These are phyloP conservation scores for Sonneratia caseolaris DNA, from an alignment of 345 rosid genomes.

Conservation along the genomic window DNA sequence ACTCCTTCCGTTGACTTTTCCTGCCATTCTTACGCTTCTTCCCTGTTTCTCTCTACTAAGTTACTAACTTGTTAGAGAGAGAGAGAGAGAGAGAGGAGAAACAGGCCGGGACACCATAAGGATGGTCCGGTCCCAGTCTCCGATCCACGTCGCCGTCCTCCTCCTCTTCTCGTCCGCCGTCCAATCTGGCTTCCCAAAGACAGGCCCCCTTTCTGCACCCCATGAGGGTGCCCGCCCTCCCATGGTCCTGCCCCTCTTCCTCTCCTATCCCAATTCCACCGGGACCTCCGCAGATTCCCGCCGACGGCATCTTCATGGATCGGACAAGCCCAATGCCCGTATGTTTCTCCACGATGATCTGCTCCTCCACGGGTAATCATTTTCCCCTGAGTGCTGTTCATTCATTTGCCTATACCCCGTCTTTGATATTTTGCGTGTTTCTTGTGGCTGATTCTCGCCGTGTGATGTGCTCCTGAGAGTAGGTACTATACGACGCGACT, in stretches of 20 bases:
- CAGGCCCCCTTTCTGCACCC: slow-evolving; percentile 16
- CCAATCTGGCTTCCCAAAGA: slow-evolving; percentile 15
- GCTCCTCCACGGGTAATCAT: slow-evolving; percentile 58
- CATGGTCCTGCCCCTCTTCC: slow-evolving; percentile 70
- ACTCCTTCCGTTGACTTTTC: too few species aligned
- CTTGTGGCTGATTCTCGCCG: background rate
- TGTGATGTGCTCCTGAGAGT: background rate
- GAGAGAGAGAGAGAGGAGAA: too few species aligned
- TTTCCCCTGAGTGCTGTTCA: too few species aligned
- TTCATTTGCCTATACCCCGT: background rate
- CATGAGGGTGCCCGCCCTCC: slow-evolving; percentile 27
- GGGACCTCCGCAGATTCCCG: slow-evolving; percentile 16
- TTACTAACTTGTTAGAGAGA: too few species aligned
- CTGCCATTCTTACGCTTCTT: too few species aligned
- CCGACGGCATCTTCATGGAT: slow-evolving; percentile 51
- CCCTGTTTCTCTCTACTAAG: too few species aligned
- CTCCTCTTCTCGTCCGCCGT: slow-evolving; percentile 10
- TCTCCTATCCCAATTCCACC: slow-evolving; percentile 31
- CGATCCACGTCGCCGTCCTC: slow-evolving; percentile 5
- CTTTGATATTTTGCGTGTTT: background rate
- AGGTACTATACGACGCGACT: slow-evolving; percentile 84
- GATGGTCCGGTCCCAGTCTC: background rate
- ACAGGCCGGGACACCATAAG: too few species aligned
- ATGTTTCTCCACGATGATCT: slow-evolving; percentile 96
- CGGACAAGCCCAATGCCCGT: slow-evolving; percentile 47